Percentiles rank a stretch among this genome's conserved stretches.
These are phyloP conservation scores for Fragosphaeria purpurea DNA, from an alignment of 2,329 filamentous ascomycete genomes.

Conservation along the genomic window DNA sequence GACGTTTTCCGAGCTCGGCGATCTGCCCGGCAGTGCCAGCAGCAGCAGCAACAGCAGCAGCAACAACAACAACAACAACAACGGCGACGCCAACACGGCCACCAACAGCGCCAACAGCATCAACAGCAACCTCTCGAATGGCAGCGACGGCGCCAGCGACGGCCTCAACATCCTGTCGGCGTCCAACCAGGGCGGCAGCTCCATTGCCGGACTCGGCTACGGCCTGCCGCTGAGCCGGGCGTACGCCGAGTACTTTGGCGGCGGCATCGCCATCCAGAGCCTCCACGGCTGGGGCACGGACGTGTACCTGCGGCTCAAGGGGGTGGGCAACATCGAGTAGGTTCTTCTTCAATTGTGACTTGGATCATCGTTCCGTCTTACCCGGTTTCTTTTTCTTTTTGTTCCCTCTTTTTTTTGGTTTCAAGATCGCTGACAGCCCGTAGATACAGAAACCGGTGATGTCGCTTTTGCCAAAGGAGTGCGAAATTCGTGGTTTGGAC, in stretches of 20 bases:
- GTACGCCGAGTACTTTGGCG: slow-evolving; percentile 97
- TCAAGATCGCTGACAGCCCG: too few relatives aligned
- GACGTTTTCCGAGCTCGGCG: slow-evolving; percentile 67
- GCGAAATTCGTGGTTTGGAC: too few relatives aligned
- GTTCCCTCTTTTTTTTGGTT: neutral
- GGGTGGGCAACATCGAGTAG: slow-evolving; percentile 45
- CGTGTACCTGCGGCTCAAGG: slow-evolving; percentile 56
- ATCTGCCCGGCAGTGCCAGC: slow-evolving; percentile 28
- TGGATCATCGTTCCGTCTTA: too few relatives aligned
- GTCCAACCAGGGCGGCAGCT: slow-evolving; percentile 62
- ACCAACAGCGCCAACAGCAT: neutral
- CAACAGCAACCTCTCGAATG: slow-evolving; percentile 3
- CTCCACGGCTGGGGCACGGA: slow-evolving; percentile 84
- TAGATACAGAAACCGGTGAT: too few relatives aligned
- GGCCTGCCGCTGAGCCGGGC: slow-evolving; percentile 82
- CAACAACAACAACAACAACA: slow-evolving; percentile 53
- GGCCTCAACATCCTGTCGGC: slow-evolving; percentile 67
- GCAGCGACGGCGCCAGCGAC: slow-evolving; percentile 35
- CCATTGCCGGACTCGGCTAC: slow-evolving; percentile 88
- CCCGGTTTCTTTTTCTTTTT: neutral
- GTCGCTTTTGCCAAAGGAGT: too few relatives aligned
- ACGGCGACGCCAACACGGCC: slow-evolving; percentile 19
- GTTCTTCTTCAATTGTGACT: neutral
- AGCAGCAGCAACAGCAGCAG: slow-evolving; percentile 57
- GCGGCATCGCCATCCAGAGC: slow-evolving; percentile 90